Evolutionary conservation across 2,329 filamentous ascomycete genomes (phyloP).

Genomic region (Calonectria ilicicola): DNA sequence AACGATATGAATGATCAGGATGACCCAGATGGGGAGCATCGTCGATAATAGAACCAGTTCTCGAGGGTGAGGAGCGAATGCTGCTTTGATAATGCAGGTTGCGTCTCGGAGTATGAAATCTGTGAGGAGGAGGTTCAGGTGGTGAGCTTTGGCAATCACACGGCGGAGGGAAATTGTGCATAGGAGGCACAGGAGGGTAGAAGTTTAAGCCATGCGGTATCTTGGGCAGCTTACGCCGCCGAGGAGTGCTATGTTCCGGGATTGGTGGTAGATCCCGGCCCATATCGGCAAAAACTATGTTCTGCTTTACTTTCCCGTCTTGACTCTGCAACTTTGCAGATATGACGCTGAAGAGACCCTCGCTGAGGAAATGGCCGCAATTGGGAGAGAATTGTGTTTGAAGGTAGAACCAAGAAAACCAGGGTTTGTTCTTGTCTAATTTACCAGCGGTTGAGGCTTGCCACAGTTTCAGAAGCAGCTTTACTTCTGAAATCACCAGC

Average conservation of each 20-base stretch:
- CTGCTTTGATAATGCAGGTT: conserved; percentile 63
- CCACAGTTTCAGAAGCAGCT: not conserved
- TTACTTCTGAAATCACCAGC: not conserved
- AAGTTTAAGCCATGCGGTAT: conserved; percentile 39
- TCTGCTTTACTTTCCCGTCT: conserved; percentile 46
- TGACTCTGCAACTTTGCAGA: conserved; percentile 65
- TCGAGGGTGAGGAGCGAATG: conserved; percentile 59
- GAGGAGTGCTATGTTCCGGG: conserved; percentile 60
- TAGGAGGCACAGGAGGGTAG: conserved; percentile 31
- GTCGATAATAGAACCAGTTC: conserved; percentile 65
- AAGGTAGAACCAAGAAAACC: conserved; percentile 22
- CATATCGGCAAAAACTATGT: conserved; percentile 48
- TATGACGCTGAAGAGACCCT: conserved; percentile 38
- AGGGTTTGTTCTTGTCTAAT: conserved; percentile 10
- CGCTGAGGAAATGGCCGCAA: conserved; percentile 23
- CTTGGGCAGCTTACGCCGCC: conserved; percentile 49
- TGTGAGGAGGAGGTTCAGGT: conserved; percentile 48
- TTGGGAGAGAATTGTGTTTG: conserved; percentile 21
- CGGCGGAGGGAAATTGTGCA: not conserved
- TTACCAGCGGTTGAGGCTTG: conserved; percentile 15
- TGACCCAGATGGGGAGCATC: conserved; percentile 69
- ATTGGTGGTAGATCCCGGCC: conserved; percentile 60
- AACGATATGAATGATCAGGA: conserved; percentile 72
- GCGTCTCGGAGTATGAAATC: conserved; percentile 55
- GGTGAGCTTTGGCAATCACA: conserved; percentile 52